phyloP scores from a whole-genome alignment of 805 yeast species.

The Tetrapisispora phaffii region DNA sequence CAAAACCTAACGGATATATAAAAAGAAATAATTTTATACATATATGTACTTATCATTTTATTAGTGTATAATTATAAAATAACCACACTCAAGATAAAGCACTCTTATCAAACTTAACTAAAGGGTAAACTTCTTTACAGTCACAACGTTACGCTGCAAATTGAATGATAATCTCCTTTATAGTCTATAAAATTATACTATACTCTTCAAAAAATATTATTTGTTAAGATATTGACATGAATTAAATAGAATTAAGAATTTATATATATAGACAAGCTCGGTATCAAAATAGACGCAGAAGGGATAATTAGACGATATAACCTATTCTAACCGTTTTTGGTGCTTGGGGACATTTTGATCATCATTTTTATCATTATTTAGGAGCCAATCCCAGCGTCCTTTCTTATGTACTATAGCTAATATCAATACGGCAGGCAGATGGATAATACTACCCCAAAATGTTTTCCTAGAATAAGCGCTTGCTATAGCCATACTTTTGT shows the following conservation, averaged over 20 bases:
- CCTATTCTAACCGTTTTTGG: background rate
- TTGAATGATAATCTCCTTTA: too few relatives aligned
- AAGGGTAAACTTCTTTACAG: too few relatives aligned
- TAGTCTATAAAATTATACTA: background rate
- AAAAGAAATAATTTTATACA: too few relatives aligned
- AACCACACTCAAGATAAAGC: too few relatives aligned
- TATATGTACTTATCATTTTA: too few relatives aligned
- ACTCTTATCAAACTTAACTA: too few relatives aligned
- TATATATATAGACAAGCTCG: background rate
- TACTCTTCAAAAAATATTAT: too few relatives aligned
- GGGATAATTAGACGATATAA: background rate
- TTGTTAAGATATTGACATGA: background rate
- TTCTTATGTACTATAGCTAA: slow-evolving; percentile 91
- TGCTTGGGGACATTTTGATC: background rate
- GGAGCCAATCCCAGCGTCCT: slow-evolving; percentile 85
- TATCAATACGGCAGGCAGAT: slow-evolving; percentile 78
- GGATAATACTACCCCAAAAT: slow-evolving; percentile 93
- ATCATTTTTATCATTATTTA: slow-evolving; percentile 19
- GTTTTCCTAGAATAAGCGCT: slow-evolving; percentile 68
- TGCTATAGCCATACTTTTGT: slow-evolving; percentile 52
- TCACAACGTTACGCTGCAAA: too few relatives aligned
- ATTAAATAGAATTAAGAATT: too few relatives aligned
- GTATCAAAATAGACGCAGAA: background rate
- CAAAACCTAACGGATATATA: too few relatives aligned
- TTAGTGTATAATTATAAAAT: too few relatives aligned